Evolutionary conservation across 1,139 yeast genomes (phyloP), one percentile per base, ranked within the genome.

Genomic region (Hyphopichia fennica): DNA sequence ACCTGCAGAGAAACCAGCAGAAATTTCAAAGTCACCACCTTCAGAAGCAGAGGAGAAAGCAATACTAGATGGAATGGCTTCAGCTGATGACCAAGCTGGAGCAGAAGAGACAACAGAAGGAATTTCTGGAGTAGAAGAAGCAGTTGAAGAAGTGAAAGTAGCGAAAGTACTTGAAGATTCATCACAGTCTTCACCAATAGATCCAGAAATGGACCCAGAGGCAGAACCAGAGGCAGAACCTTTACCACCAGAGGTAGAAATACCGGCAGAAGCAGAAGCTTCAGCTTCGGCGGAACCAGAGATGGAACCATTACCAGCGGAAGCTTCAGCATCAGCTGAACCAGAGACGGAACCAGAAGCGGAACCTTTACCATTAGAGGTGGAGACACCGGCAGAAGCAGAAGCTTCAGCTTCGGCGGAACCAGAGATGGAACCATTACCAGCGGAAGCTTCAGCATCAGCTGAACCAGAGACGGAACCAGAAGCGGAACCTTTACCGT

Each of bases 91-190:
- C 31, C 15, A 28, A n/a, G 31, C 17, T n/a, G 31, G 17, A n/a
- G 34, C 34, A 19, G 37, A 22, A 35, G 39, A 28, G 81, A 39
- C 73, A 58, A 35, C 60, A n/a, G 47, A n/a, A 20, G 45, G 18
- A 10, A 11, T 10, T 15, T 14, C 16, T 11, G 35, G 7, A n/a
- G 25, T 5, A 32, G 34, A 18, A 15, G 28, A 28, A 18, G 36
- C 15, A 35, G 31, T 27, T 11, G 31, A 18, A 23, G 15, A 17
- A 23, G 34, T 27, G 30, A 27, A 31, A 17, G 32, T 23, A 25
- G 37, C 15, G 17, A 10, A 4, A 28, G 15, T 15, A n/a, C 20
- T 13, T 20, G 36, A 32, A 17, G 34, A 16, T 17, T 32, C 31
- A n/a, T 28, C 31, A 28, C 31, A 28, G 14, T 28, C 34, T 32